These are phyloP conservation scores for Biancaea sappan DNA, from an alignment of 306 rosid species.

Conservation along the genomic window DNA sequence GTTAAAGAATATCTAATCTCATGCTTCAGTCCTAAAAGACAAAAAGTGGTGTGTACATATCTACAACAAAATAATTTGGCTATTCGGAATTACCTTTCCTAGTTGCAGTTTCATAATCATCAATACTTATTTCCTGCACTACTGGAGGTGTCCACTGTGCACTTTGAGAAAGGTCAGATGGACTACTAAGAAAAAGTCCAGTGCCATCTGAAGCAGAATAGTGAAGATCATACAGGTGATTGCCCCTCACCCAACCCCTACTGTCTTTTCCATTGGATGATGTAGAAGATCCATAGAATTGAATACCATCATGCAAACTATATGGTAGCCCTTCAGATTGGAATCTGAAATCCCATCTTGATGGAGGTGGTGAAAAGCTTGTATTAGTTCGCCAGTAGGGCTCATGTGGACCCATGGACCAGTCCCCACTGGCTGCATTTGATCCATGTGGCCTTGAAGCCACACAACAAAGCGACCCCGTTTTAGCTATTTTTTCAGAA, in stretches of 20 bases:
- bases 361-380: slow-evolving; percentile 78
- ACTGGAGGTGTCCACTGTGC: slow-evolving; percentile 74
- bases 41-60: neutral
- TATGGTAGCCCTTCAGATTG: slow-evolving; percentile 73
- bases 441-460: slow-evolving; percentile 99
- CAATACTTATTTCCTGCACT: slow-evolving; percentile 79
- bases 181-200: slow-evolving; percentile 68
- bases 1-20: slow-evolving; percentile 4
- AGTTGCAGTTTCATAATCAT: slow-evolving; percentile 60
- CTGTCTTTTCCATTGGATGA: slow-evolving; percentile 73
- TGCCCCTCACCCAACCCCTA: slow-evolving; percentile 75
- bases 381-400: slow-evolving; percentile 94
- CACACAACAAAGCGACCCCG: slow-evolving; percentile 99
- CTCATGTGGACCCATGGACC: slow-evolving; percentile 89
- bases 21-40: neutral
- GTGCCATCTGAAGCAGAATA: slow-evolving; percentile 77
- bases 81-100: slow-evolving; percentile 58
- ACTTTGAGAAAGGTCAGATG: slow-evolving; percentile 70
- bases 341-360: slow-evolving; percentile 83
- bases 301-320: slow-evolving; percentile 59
- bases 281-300: slow-evolving; percentile 60
- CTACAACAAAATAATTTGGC: neutral
- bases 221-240: slow-evolving; percentile 69
- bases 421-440: slow-evolving; percentile 80
- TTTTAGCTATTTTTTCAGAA: slow-evolving; percentile 71